phyloP scores from a whole-genome alignment of 2,329 filamentous ascomycete genomes.

The Cercospora berteroae region DNA sequence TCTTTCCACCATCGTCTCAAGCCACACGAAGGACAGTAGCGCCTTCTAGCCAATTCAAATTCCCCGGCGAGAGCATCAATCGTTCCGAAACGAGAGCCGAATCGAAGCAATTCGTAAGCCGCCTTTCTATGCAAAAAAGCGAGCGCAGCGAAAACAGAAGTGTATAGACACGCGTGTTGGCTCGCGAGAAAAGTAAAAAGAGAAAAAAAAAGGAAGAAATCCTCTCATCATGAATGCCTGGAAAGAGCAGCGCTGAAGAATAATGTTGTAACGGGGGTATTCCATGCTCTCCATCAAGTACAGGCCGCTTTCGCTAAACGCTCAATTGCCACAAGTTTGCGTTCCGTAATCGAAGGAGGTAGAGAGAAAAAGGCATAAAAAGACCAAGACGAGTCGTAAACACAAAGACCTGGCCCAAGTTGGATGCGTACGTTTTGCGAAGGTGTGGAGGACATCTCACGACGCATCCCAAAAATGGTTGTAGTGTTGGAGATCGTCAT shows the following conservation, averaged over 20 bases:
- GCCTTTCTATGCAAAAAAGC: background rate
- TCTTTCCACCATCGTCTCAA: background rate
- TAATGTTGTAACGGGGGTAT: background rate
- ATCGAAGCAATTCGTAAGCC: background rate
- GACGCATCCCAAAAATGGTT: background rate
- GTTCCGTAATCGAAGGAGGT: background rate
- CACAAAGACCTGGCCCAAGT: background rate
- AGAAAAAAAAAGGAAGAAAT: background rate
- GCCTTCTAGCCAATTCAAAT: background rate
- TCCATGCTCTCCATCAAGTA: conserved; percentile 14
- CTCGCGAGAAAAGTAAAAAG: background rate
- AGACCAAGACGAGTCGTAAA: background rate
- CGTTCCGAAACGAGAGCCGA: background rate
- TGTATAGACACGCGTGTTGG: background rate
- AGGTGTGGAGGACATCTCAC: background rate
- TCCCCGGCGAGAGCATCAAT: background rate
- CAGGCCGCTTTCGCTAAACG: conserved; percentile 20
- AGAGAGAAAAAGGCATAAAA: background rate
- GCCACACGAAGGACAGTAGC: background rate
- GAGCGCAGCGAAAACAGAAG: background rate
- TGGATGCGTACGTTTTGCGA: background rate
- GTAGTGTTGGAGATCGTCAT: background rate
- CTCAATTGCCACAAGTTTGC: conserved; percentile 8
- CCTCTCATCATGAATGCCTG: conserved; percentile 4
- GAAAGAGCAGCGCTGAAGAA: conserved; percentile 12